Conservation (phyloP, 2,329 filamentous ascomycete species). For the Colletotrichum sp. region DNA sequence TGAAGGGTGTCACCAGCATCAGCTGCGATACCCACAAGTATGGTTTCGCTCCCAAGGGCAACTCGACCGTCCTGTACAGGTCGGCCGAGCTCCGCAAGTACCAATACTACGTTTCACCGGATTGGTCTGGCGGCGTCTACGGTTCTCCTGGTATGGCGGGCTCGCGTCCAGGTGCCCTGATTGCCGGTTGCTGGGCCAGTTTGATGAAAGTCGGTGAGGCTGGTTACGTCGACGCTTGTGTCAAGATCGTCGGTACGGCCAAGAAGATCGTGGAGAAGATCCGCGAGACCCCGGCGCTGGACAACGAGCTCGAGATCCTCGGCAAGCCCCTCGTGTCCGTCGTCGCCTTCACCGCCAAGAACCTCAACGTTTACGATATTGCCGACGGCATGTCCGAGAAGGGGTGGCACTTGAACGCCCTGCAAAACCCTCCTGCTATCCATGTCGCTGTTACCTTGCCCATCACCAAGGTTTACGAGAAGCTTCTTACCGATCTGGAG, state of each 20-base stretch:
- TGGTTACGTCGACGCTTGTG: slow-evolving; percentile 87
- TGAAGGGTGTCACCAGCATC: slow-evolving; percentile 94
- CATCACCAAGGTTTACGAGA: slow-evolving; percentile 80
- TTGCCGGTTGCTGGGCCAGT: slow-evolving; percentile 94
- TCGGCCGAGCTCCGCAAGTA: slow-evolving; percentile 78
- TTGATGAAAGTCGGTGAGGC: slow-evolving; percentile 87
- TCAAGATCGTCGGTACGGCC: slow-evolving; percentile 84
- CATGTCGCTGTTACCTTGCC: slow-evolving; percentile 94
- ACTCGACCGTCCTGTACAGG: slow-evolving; percentile 91
- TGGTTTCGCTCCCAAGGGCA: slow-evolving; percentile 97
- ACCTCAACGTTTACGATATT: slow-evolving; percentile 92
- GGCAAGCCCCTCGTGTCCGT: slow-evolving; percentile 90
- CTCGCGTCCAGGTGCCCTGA: slow-evolving; percentile 89
- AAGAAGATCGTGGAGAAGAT: slow-evolving; percentile 84
- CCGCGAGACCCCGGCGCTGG: slow-evolving; percentile 69
- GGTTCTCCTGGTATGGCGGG: slow-evolving; percentile 92
- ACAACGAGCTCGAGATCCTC: slow-evolving; percentile 77
- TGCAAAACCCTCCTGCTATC: slow-evolving; percentile 90
- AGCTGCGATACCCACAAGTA: slow-evolving; percentile 99
- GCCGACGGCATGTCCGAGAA: slow-evolving; percentile 84
- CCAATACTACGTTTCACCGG: slow-evolving; percentile 95
- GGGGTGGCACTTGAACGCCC: slow-evolving; percentile 95
- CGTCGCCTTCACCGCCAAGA: slow-evolving; percentile 83
- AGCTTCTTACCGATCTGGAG: slow-evolving; percentile 76
- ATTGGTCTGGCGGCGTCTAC: slow-evolving; percentile 97